These are phyloP conservation scores for Saraca asoca DNA, from an alignment of 331 rosid genomes.

Conservation along the genomic window DNA sequence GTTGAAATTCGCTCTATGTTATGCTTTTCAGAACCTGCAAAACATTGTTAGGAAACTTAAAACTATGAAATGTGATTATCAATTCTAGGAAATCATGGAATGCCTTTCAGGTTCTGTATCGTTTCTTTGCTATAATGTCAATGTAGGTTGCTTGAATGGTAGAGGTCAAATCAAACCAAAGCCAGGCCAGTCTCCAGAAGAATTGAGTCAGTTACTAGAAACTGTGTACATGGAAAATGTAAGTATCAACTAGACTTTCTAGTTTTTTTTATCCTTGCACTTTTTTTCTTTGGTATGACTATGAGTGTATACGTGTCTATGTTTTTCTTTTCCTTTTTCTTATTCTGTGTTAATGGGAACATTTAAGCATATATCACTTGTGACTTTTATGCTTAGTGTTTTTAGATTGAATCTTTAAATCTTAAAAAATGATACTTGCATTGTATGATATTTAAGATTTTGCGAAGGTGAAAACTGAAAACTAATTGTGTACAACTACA, in stretches of 20 bases:
- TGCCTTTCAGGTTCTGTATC: slow-evolving; percentile 80
- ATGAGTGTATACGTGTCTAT: too few species aligned
- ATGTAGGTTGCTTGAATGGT: slow-evolving; percentile 97
- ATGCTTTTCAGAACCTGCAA: slow-evolving; percentile 93
- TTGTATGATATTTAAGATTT: too few species aligned
- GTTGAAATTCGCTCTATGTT: slow-evolving; percentile 81
- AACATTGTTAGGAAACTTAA: slow-evolving; percentile 77
- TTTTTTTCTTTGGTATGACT: background rate
- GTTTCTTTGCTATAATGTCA: too few species aligned
- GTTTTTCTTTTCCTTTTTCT: too few species aligned
- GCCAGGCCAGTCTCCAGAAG: slow-evolving; percentile 74
- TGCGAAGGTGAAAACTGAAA: slow-evolving; percentile 1
- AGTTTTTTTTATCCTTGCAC: background rate
- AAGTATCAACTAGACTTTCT: slow-evolving; percentile 35
- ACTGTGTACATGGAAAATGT: slow-evolving; percentile 73
- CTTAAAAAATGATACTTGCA: too few species aligned
- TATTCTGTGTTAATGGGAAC: too few species aligned
- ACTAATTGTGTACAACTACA: background rate
- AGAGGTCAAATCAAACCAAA: slow-evolving; percentile 91
- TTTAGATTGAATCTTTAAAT: too few species aligned
- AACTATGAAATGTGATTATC: slow-evolving; percentile 77
- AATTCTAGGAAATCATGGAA: slow-evolving; percentile 92
- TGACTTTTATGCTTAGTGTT: too few species aligned
- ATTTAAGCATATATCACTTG: too few species aligned
- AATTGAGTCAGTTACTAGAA: slow-evolving; percentile 68